Conservation (phyloP, 1,139 yeast species). For the Yamadazyma diddensiae region DNA sequence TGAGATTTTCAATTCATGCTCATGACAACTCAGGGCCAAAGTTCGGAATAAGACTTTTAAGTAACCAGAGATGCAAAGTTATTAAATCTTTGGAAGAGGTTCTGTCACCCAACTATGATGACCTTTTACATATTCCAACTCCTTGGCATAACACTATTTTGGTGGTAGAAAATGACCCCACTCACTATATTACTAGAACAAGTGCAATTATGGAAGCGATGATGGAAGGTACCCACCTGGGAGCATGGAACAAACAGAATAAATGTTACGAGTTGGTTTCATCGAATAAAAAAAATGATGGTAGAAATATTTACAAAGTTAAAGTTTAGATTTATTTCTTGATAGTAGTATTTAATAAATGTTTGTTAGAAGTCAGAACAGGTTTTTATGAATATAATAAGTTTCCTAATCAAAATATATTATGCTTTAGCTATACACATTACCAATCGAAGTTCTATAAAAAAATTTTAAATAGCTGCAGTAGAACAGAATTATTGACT, state of each 20-base stretch:
- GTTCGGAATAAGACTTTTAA: slow-evolving; percentile 51
- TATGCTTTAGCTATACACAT: no score
- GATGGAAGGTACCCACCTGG: slow-evolving; percentile 17
- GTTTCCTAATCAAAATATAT: no score
- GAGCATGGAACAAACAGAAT: slow-evolving; percentile 10
- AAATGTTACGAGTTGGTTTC: slow-evolving; percentile 9
- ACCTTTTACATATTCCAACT: slow-evolving; percentile 59
- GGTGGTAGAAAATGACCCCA: slow-evolving; percentile 29
- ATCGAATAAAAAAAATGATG: no score
- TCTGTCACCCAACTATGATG: slow-evolving; percentile 30
- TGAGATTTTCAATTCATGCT: slow-evolving; percentile 60
- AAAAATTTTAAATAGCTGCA: no score
- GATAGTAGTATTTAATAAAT: no score
- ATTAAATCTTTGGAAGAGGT: slow-evolving; percentile 29
- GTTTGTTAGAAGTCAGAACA: no score
- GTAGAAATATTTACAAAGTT: no score
- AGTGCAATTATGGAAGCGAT: slow-evolving; percentile 23
- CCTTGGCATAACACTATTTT: slow-evolving; percentile 65
- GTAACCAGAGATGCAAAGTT: slow-evolving; percentile 38
- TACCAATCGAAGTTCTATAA: no score
- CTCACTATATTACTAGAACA: slow-evolving; percentile 27
- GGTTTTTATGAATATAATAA: no score
- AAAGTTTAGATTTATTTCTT: no score
- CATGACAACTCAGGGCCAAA: slow-evolving; percentile 58
- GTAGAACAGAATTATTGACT: no score